These are phyloP conservation scores for Ramularia endophylla DNA, from an alignment of 2,329 filamentous ascomycete species.

Conservation along the genomic window DNA sequence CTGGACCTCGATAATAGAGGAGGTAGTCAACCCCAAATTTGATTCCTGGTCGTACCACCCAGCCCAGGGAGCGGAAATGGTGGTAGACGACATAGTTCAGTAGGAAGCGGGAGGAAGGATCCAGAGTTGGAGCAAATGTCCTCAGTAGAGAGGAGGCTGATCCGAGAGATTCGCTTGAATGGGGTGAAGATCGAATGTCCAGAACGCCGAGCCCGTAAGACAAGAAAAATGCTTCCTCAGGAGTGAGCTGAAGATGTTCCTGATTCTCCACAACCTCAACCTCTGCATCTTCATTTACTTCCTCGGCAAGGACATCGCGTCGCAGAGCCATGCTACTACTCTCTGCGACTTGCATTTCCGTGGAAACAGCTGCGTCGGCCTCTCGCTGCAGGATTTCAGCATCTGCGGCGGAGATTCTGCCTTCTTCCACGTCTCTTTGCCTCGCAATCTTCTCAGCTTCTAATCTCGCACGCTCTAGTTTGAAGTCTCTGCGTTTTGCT, in stretches of 20 bases:
- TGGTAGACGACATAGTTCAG: conserved; percentile 87
- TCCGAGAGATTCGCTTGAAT: background rate
- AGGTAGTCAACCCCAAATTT: conserved; percentile 95
- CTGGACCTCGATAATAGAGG: conserved; percentile 88
- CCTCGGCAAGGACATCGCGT: background rate
- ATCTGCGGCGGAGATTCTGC: conserved; percentile 11
- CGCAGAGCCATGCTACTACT: no score
- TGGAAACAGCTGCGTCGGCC: background rate
- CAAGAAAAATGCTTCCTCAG: conserved; percentile 90
- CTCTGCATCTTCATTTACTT: conserved; percentile 8
- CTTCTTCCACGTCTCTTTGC: conserved; percentile 53
- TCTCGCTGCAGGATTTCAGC: conserved; percentile 6
- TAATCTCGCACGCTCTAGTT: conserved; percentile 83
- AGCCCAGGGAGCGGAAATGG: conserved; percentile 90
- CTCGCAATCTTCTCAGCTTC: conserved; percentile 79
- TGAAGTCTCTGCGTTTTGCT: conserved; percentile 74
- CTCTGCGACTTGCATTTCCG: conserved; percentile 2
- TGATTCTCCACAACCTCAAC: conserved; percentile 41
- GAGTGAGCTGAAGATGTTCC: conserved; percentile 87
- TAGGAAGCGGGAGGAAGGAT: conserved; percentile 76
- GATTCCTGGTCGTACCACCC: conserved; percentile 86
- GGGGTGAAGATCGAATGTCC: conserved; percentile 47
- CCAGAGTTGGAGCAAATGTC: conserved; percentile 48
- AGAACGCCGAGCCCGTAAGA: conserved; percentile 73
- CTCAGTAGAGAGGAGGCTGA: no score